Percentiles rank a stretch among this genome's conserved stretches.
Conservation (phyloP, 202 grass and related monocot species). For the Hordeum pubiflorum region DNA sequence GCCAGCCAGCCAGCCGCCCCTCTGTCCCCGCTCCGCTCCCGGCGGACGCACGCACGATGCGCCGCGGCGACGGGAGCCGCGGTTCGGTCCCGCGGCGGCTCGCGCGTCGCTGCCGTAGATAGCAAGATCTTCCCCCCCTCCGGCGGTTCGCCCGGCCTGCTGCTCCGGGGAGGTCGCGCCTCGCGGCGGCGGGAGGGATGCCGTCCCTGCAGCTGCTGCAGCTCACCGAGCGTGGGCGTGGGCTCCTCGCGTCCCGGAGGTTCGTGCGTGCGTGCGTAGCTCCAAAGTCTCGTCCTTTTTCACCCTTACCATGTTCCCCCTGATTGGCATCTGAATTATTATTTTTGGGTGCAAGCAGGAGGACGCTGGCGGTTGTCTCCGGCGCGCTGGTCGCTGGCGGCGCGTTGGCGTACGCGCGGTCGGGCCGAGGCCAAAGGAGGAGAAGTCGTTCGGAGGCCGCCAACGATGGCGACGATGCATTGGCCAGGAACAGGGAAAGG, state of each 20-base stretch:
- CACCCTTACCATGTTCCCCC: neutral
- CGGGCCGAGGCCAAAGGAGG: constrained; percentile 25
- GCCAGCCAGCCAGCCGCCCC: neutral
- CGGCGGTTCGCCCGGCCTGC: constrained; percentile 3
- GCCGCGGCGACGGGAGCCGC: neutral
- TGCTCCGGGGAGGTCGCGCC: constrained; percentile 7
- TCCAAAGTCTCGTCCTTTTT: neutral
- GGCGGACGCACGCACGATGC: neutral
- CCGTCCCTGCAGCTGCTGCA: constrained; percentile 81
- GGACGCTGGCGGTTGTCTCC: constrained; percentile 60
- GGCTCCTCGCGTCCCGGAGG: constrained; percentile 68
- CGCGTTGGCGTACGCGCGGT: constrained; percentile 64
- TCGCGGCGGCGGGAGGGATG: constrained; percentile 31
- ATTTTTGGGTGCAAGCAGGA: constrained; percentile 38
- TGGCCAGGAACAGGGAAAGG: constrained; percentile 25
- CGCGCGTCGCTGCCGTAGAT: constrained; percentile 7
- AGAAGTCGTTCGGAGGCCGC: neutral
- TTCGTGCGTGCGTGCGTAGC: constrained; percentile 3
- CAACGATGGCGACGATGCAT: constrained; percentile 12
- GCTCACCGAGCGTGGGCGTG: constrained; percentile 65
- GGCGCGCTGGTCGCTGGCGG: constrained; percentile 78
- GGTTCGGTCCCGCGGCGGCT: neutral
- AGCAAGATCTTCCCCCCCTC: constrained; percentile 1
- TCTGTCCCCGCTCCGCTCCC: neutral
- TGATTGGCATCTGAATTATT: neutral